These are phyloP conservation scores for Daldinia sp. DNA, from an alignment of 2,329 filamentous ascomycete species.

Conservation along the genomic window DNA sequence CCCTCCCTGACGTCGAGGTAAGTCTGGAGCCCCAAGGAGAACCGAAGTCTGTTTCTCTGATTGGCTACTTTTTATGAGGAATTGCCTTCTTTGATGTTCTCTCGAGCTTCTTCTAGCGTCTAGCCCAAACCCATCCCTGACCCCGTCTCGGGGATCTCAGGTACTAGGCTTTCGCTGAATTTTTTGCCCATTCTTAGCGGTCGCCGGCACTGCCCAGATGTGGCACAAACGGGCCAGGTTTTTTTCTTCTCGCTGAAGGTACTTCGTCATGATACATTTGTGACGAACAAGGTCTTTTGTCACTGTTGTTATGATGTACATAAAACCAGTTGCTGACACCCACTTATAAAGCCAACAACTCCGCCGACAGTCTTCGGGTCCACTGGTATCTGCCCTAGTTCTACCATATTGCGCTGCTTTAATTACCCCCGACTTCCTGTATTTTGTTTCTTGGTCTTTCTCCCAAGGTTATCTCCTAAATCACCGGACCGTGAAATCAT, in stretches of 20 bases:
- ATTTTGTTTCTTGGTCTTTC: constrained; percentile 23
- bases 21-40: constrained; percentile 35
- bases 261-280: constrained; percentile 34
- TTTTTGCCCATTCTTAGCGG: constrained; percentile 25
- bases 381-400: constrained; percentile 35
- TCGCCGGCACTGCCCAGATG: constrained; percentile 30
- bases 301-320: neutral
- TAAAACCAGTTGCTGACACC: constrained; percentile 29
- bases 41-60: constrained; percentile 16
- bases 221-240: constrained; percentile 24
- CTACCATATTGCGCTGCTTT: constrained; percentile 35
- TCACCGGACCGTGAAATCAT: constrained; percentile 4
- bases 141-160: constrained; percentile 32
- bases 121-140: constrained; percentile 33
- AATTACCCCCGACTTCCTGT: constrained; percentile 37
- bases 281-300: constrained; percentile 3
- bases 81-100: constrained; percentile 41
- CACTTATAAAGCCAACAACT: constrained; percentile 38
- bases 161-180: constrained; percentile 29
- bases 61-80: constrained; percentile 28
- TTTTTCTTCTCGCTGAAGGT: constrained; percentile 20
- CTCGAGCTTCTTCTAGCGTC: constrained; percentile 37
- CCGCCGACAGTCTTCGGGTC: constrained; percentile 33
- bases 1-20: constrained; percentile 37
- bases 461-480: constrained; percentile 12